Percentiles rank a stretch among this genome's conserved stretches.
Conservation (phyloP, 495 filamentous ascomycete species). For the Penicillium lagena region DNA sequence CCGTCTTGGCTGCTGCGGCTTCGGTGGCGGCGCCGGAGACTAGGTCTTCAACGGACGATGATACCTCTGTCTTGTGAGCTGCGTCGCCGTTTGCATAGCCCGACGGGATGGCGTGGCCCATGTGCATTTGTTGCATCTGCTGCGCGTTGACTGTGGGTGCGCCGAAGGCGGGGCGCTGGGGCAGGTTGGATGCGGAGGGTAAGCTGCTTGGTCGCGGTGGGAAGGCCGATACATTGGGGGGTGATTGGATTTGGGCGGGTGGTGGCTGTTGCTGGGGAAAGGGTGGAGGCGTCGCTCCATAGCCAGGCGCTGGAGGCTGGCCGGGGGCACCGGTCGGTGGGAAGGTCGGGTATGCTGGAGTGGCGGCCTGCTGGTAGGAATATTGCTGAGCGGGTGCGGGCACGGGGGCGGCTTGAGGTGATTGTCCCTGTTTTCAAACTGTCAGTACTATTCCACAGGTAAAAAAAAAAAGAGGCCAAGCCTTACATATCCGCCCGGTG, state of each 20-base stretch:
- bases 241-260: conserved; percentile 26
- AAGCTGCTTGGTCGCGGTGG: conserved; percentile 44
- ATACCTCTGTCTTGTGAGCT: conserved; percentile 25
- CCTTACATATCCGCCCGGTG: conserved; percentile 51
- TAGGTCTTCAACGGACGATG: conserved; percentile 57
- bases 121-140: conserved; percentile 60
- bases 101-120: conserved; percentile 40
- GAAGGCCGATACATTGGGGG: conserved; percentile 3
- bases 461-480: background rate
- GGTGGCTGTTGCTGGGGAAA: conserved; percentile 30
- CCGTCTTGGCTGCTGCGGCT: conserved; percentile 17
- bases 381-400: conserved; percentile 17
- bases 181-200: conserved; percentile 52
- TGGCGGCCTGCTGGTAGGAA: conserved; percentile 36
- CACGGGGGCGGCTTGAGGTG: conserved; percentile 11
- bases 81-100: conserved; percentile 32
- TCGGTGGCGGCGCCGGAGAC: conserved; percentile 35
- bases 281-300: conserved; percentile 25
- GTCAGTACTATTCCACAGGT: conserved; percentile 4
- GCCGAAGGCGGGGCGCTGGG: conserved; percentile 56
- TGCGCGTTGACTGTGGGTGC: conserved; percentile 49
- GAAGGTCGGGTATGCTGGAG: conserved; percentile 39
- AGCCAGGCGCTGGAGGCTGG: conserved; percentile 15
- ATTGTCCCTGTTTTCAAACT: conserved; percentile 14
- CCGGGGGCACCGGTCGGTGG: conserved; percentile 14